A percentile compares a stretch with the other conserved stretches of the same genome.
phyloP scores from a whole-genome alignment of 2,329 filamentous ascomycete species.

The Chaetomium sp. region DNA sequence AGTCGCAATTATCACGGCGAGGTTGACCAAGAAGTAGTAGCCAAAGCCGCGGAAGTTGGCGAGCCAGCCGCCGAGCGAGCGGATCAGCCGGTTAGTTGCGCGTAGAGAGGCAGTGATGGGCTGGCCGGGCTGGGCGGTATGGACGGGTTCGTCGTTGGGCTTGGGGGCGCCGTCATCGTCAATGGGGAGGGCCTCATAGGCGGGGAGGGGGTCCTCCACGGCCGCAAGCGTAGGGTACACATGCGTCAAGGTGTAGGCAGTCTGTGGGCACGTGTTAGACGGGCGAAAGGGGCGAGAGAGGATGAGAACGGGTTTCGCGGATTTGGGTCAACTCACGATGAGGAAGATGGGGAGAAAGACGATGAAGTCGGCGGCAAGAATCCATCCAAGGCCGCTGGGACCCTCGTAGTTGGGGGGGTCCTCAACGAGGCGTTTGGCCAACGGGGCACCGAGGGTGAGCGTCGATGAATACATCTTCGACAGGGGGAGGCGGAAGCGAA shows the following conservation, averaged over 20 bases:
- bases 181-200: conserved; percentile 46
- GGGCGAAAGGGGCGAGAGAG: neutral
- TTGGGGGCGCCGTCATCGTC: conserved; percentile 29
- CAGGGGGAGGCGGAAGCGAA: neutral
- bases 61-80: conserved; percentile 54
- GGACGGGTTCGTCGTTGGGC: conserved; percentile 30
- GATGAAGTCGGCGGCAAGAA: conserved; percentile 37
- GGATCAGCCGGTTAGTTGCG: conserved; percentile 49
- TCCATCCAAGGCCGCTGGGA: conserved; percentile 29
- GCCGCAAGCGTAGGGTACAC: conserved; percentile 51
- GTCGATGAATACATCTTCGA: conserved; percentile 4
- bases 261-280: conserved; percentile 27
- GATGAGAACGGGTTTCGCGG: neutral
- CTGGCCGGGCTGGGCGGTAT: conserved; percentile 29
- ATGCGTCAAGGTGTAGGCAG: conserved; percentile 44
- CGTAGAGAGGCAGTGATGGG: conserved; percentile 47
- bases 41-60: conserved; percentile 64
- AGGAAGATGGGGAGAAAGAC: conserved; percentile 41
- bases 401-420: conserved; percentile 25
- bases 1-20: conserved; percentile 30
- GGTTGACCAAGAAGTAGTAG: conserved; percentile 37
- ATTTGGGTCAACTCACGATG: conserved; percentile 31
- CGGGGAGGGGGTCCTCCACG: conserved; percentile 51
- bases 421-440: conserved; percentile 15
- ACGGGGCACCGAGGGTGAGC: conserved; percentile 6